Percentiles rank a stretch among this genome's conserved stretches.
phyloP scores from a whole-genome alignment of 2,329 filamentous ascomycete species.

The Plectosphaerella cucumerina region DNA sequence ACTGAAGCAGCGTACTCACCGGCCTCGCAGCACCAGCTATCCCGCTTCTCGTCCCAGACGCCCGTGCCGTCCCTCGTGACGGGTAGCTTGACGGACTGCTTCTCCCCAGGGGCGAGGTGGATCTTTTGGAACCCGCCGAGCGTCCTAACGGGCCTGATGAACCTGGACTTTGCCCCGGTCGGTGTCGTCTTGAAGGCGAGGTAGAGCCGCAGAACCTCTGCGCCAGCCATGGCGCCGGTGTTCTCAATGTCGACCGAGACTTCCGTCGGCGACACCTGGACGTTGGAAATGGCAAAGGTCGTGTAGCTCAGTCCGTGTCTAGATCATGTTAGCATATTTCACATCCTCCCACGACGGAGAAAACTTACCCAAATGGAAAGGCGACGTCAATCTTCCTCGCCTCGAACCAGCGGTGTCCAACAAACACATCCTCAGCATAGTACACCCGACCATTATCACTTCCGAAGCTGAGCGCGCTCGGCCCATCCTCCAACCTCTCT shows the following conservation, averaged over 20 bases:
- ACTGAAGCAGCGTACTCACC: not conserved
- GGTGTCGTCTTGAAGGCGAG: conserved; percentile 50
- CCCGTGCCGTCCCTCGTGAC: not conserved
- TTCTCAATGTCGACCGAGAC: conserved; percentile 61
- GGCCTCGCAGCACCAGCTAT: not conserved
- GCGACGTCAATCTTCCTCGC: not conserved
- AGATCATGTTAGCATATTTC: not conserved
- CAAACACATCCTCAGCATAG: conserved; percentile 4
- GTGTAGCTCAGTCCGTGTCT: conserved; percentile 53
- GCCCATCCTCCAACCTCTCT: conserved; percentile 2
- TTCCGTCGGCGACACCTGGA: conserved; percentile 56
- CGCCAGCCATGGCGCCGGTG: conserved; percentile 46
- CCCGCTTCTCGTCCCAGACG: not conserved
- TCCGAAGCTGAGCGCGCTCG: conserved; percentile 3
- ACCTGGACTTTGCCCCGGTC: conserved; percentile 29
- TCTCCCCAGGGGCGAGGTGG: conserved; percentile 39
- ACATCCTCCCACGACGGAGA: not conserved
- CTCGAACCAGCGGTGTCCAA: conserved; percentile 5
- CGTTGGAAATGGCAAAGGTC: conserved; percentile 41
- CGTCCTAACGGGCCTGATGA: conserved; percentile 44
- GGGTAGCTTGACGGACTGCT: not conserved
- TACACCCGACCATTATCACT: conserved; percentile 2
- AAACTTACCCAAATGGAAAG: conserved; percentile 6
- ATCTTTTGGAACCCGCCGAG: conserved; percentile 62
- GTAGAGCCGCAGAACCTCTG: conserved; percentile 53